Base-by-base conservation (phyloP, 1,284 basidiomycete species). In the Mixia osmundae region DNA sequence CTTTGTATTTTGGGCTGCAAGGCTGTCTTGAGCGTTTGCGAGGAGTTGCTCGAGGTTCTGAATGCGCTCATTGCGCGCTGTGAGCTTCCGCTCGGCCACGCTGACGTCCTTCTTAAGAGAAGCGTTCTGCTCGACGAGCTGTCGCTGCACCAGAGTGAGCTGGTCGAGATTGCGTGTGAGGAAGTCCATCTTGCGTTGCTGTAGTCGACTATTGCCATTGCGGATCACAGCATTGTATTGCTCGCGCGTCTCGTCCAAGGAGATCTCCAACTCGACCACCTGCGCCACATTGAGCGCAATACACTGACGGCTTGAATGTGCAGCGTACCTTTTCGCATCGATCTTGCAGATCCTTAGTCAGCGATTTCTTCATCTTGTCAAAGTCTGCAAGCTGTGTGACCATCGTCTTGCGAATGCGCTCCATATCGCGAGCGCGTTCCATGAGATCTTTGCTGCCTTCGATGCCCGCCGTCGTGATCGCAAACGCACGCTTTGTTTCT, bases 111-210 rank as follows among this genome's bases (percentile, higher is more conserved):
- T 94, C 70, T 99, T 99, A 49, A 99, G 64, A 15, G 76, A 70
- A 12, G 82, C 77, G 61, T 99, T 99, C 62, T 99, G 91, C 60
- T 97, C 91, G 40, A 97, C 89, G 42, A 99, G 75, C 79, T 89
- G n/a, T n/a, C n/a, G n/a, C n/a, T n/a, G n/a, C n/a, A n/a, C n/a
- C n/a, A n/a, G n/a, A n/a, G n/a, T n/a, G 47, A 97, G 63, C 52
- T 94, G 83, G 55, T 97, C 89, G 37, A 99, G 63, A 55, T 97
- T 97, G 44, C 89, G 76, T 55, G 95, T 89, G 40, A 99, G 60
- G 67, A 95, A 89, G 21, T 82, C 80, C 78, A 97, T 91, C 69
- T 95, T 95, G 69, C 89, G 87, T 62, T 94, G 85, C 54, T 97
- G 91, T 3, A 87, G 78, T 57, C 91, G 85, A 57, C 78, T 82